Percentiles rank a stretch among this genome's conserved stretches.
phyloP scores from a whole-genome alignment of 257 asterid species.

The Nicotiana knightiana region DNA sequence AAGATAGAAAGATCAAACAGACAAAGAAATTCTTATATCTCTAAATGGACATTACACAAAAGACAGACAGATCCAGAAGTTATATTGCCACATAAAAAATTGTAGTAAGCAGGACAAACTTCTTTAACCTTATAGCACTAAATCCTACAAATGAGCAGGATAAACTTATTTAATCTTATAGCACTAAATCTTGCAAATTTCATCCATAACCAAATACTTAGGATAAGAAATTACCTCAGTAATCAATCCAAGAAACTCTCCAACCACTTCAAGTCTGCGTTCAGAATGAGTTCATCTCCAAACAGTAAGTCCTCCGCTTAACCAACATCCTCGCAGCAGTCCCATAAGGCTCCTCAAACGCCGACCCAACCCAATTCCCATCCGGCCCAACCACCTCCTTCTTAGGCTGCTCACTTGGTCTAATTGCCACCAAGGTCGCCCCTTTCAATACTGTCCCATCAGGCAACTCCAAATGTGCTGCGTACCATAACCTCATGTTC shows the following conservation, averaged over 20 bases:
- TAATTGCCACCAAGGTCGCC: constrained; percentile 81
- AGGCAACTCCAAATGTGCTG: constrained; percentile 70
- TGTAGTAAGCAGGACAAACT: neutral
- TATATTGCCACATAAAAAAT: no score
- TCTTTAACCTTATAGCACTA: neutral
- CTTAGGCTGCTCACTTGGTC: constrained; percentile 74
- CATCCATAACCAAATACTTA: neutral
- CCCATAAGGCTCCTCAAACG: constrained; percentile 74
- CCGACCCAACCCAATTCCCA: constrained; percentile 59
- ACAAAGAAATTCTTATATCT: neutral
- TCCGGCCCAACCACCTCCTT: constrained; percentile 48
- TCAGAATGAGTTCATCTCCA: constrained; percentile 92
- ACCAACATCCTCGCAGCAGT: constrained; percentile 80
- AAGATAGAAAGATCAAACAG: neutral
- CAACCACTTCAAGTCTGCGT: neutral
- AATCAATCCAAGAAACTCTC: neutral
- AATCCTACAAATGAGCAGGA: neutral
- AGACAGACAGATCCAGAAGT: neutral
- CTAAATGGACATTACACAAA: neutral
- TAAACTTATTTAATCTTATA: neutral
- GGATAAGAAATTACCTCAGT: constrained; percentile 26
- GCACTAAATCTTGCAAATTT: neutral
- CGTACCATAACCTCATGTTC: constrained; percentile 79
- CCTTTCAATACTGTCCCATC: constrained; percentile 81
- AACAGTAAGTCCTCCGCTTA: constrained; percentile 79